Percentiles rank a stretch among this genome's conserved stretches.
These are phyloP conservation scores for Crotalaria pallida DNA, from an alignment of 306 rosid species.

Conservation along the genomic window DNA sequence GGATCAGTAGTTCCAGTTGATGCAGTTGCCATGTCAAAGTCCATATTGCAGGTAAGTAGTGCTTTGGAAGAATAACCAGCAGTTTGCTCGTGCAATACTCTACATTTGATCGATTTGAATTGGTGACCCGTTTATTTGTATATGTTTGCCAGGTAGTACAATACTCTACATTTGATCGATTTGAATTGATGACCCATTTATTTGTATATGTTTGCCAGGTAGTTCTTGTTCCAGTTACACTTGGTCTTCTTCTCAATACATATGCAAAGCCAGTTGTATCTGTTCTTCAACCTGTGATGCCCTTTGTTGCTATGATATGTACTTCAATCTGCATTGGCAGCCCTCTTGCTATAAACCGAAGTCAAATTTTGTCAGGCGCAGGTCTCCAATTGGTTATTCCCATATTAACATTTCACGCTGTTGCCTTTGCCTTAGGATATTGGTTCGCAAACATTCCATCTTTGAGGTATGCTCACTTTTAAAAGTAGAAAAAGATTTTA, in stretches of 20 bases:
- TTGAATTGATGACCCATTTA: background rate
- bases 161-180: background rate
- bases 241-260: constrained; percentile 87
- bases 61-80: background rate
- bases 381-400: constrained; percentile 81
- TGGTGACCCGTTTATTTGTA: background rate
- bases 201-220: constrained; percentile 47
- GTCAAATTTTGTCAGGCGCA: constrained; percentile 65
- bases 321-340: constrained; percentile 96
- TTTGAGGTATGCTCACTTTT: constrained; percentile 52
- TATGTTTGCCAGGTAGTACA: background rate
- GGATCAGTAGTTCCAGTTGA: constrained; percentile 95
- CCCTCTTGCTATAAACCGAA: constrained; percentile 82
- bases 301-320: constrained; percentile 90
- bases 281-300: constrained; percentile 83
- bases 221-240: constrained; percentile 75
- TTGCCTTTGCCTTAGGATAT: constrained; percentile 77
- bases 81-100: background rate
- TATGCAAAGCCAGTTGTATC: constrained; percentile 84
- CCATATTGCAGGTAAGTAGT: constrained; percentile 75
- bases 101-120: background rate
- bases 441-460: constrained; percentile 74
- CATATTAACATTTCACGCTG: constrained; percentile 61
- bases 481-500: background rate
- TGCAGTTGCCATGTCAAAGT: constrained; percentile 91